Base-by-base conservation (phyloP, 176 grass and related monocot genomes). In the Olyra latifolia region DNA sequence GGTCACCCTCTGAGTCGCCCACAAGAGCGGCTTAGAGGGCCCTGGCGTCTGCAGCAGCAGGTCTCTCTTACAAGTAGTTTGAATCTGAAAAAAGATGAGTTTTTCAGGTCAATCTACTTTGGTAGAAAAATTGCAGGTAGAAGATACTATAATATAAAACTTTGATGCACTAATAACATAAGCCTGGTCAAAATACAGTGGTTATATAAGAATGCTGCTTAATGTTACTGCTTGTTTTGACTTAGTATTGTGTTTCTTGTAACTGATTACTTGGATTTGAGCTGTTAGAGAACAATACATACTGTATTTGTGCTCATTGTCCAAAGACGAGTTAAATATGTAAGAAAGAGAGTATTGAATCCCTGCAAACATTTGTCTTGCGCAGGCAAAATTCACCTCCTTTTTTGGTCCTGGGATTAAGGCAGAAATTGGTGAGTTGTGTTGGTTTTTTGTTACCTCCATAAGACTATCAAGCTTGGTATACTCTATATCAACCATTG, bases 371-470 rank as follows among this genome's bases (percentile, higher is more conserved):
- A 30, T 58, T 63, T 56, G 13, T 58, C 39, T 52, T 27, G 10
- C 11, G 28, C 79, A 90, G 83, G 88, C 80, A 24, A 91, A 91
- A 76, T 91, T 91, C 75, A 80, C 80, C 20, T 91, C 89, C 45
- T 87, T 91, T 90, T 91, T 91, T 48, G 80, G 89, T 44, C 89
- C 89, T 62, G 75, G 89, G 16, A 87, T 91, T 76, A 91, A 79
- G 47, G 84, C 84, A 35, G 84, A 87, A 87, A 83, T 91, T 38
- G 89, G 89, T 91, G 35, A 83, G 84, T 80, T 72, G 20, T 23
- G 8, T 6, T 83, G 16, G 32, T 48, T 74, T 71, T 80, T 69
- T 8, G 19, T 69, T 48, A 83, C 10, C 79, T 82, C 2, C 64
- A n/a, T 15, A 53, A 81, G 57, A 59, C 29, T 53, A 30, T 24